Base-by-base conservation (phyloP, 768 basidiomycete species). In the Vishniacozyma victoriae region DNA sequence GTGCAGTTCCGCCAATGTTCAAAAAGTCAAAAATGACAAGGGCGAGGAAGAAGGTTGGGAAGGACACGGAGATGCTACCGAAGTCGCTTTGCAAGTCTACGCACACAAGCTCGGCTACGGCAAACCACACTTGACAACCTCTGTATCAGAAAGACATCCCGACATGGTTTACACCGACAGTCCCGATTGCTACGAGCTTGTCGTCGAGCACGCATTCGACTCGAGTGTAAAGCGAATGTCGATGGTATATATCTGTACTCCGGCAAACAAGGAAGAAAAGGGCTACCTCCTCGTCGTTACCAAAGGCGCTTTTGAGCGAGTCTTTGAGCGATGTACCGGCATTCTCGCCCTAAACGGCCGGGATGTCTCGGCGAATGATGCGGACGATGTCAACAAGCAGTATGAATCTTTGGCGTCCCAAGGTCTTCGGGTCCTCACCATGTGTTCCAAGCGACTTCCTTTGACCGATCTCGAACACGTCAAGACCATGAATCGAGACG, bases 31-130 rank as follows among this genome's bases (percentile, higher is more conserved):
- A n/a, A n/a, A n/a, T n/a, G n/a, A n/a, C n/a, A n/a, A n/a, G n/a
- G 41, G 69, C 42, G 59, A 58, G 29, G 73, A 72, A 5, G 68
- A 72, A 70, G 50, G 74, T 70, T 76, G 66, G 78, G 76, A 49
- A 60, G 77, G 77, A 6, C 77, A 75, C 37, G 79, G 79, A 16
- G 79, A 80, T 52, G 78, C 79, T 2, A 80, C 79, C 1, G 78
- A 80, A 55, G 75, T 79, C 39, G 79, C 79, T 3, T 73, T 80
- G 3, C 78, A 79, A 57, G 78, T 79, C 20, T 78, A 79, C 46
- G 78, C 79, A 1, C 74, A 75, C 41, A 78, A 77, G 48, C 71
- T 79, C 37, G 74, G 75, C 1, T 72, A 76, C 37, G 78, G 79
- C 69, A 72, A 72, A 50, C 60, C 60, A 16, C 70, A 71, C 52